Conservation (phyloP, 805 yeast species). For the Candida glaebosa region DNA sequence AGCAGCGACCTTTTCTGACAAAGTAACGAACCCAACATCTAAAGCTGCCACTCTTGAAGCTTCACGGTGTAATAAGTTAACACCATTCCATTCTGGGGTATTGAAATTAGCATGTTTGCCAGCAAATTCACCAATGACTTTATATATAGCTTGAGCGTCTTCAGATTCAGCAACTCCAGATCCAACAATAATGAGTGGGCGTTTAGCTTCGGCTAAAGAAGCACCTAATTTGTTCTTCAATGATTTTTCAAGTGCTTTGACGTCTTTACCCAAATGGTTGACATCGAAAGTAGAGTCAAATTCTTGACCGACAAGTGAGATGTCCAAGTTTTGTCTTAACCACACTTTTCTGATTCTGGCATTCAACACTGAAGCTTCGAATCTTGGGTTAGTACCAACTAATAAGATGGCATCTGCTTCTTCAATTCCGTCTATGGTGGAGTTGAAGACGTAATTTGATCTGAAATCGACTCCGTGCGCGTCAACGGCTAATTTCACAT, state of each 20-base stretch:
- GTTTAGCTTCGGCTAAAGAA: conserved; percentile 60
- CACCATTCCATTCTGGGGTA: conserved; percentile 77
- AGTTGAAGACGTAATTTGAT: conserved; percentile 76
- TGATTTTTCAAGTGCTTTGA: conserved; percentile 54
- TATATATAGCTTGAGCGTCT: conserved; percentile 61
- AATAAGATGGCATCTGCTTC: conserved; percentile 78
- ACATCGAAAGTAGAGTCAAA: conserved; percentile 75
- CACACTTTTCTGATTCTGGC: conserved; percentile 80
- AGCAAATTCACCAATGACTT: conserved; percentile 59
- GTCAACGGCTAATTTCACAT: conserved; percentile 52
- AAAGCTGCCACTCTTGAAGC: conserved; percentile 87
- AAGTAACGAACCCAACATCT: conserved; percentile 72
- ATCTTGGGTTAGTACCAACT: conserved; percentile 85
- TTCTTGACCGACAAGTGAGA: conserved; percentile 69
- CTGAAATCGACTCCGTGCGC: conserved; percentile 72
- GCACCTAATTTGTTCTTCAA: conserved; percentile 66
- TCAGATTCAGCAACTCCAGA: conserved; percentile 69
- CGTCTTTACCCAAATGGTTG: conserved; percentile 60
- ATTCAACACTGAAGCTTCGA: conserved; percentile 85
- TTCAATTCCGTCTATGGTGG: conserved; percentile 74
- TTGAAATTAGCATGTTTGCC: conserved; percentile 53
- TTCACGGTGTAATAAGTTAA: conserved; percentile 75
- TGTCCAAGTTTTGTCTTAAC: conserved; percentile 64
- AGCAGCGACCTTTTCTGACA: conserved; percentile 43
- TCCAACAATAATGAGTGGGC: conserved; percentile 78